phyloP scores from a whole-genome alignment of 768 basidiomycete genomes.

The Termitomyces sp. region DNA sequence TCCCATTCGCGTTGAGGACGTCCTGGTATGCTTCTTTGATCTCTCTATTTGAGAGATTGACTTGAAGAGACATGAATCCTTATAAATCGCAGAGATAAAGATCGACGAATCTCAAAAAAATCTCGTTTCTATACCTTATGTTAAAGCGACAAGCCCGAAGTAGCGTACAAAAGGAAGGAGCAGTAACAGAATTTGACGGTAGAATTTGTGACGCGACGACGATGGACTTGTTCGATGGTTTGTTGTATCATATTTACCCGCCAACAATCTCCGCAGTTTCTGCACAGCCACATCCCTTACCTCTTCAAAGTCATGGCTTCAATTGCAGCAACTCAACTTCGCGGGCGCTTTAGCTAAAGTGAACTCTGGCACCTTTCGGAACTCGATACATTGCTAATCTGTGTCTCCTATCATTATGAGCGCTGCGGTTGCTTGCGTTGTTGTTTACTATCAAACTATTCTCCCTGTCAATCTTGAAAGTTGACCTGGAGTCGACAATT shows the following conservation, averaged over 20 bases:
- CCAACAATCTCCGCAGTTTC: neutral
- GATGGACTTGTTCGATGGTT: neutral
- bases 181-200: neutral
- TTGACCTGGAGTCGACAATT: neutral
- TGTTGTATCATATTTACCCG: constrained; percentile 8
- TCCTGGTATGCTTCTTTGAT: constrained; percentile 73
- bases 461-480: no score
- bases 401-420: no score
- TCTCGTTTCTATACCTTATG: neutral
- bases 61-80: constrained; percentile 65
- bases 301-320: no score
- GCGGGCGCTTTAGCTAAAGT: neutral
- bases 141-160: neutral
- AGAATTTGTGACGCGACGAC: constrained; percentile 8
- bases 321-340: no score
- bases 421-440: neutral
- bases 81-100: neutral
- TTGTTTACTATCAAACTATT: no score
- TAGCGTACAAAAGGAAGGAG: neutral
- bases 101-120: neutral
- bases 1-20: constrained; percentile 60
- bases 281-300: constrained; percentile 3
- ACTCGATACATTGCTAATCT: no score
- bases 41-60: constrained; percentile 74
- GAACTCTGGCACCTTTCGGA: neutral